These are phyloP conservation scores for Umbelopsis sp. DNA, from an alignment of 371 early-diverging fungal genomes.

Conservation along the genomic window DNA sequence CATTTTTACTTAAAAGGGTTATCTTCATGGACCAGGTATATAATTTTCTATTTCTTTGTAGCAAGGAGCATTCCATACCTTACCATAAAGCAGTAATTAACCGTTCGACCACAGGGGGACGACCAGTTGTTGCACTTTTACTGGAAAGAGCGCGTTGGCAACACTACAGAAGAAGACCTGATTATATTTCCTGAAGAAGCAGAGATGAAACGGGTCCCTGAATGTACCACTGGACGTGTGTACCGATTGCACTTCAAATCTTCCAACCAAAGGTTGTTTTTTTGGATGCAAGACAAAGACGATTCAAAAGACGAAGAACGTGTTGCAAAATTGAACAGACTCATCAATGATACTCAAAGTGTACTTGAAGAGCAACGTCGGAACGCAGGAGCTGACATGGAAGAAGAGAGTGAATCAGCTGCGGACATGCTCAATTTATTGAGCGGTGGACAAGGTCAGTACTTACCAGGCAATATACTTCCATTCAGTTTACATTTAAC, in stretches of 20 bases:
- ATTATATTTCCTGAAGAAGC: constrained; percentile 85
- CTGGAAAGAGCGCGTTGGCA: constrained; percentile 69
- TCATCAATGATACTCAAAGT: constrained; percentile 62
- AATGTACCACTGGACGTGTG: constrained; percentile 78
- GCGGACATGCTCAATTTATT: constrained; percentile 44
- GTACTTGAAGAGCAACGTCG: constrained; percentile 30
- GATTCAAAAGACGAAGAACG: constrained; percentile 60
- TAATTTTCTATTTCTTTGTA: not conserved
- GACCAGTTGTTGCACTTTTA: constrained; percentile 76
- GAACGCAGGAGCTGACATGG: constrained; percentile 24
- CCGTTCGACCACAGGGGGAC: constrained; percentile 42
- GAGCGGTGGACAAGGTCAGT: constrained; percentile 33
- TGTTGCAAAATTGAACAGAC: constrained; percentile 53
- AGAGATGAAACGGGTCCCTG: constrained; percentile 62
- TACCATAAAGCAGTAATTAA: not conserved
- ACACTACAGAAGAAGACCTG: constrained; percentile 48
- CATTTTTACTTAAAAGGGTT: constrained; percentile 29
- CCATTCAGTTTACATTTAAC: not conserved
- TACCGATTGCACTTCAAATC: constrained; percentile 77
- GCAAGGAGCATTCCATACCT: not conserved
- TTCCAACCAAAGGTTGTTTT: constrained; percentile 73
- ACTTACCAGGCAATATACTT: not conserved
- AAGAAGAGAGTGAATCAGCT: constrained; percentile 28
- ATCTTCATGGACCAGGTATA: constrained; percentile 61
- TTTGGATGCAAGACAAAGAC: constrained; percentile 81